A percentile compares a stretch with the other conserved stretches of the same genome.
Conservation (phyloP, 768 basidiomycete species). For the Podaxis mareebaensis region DNA sequence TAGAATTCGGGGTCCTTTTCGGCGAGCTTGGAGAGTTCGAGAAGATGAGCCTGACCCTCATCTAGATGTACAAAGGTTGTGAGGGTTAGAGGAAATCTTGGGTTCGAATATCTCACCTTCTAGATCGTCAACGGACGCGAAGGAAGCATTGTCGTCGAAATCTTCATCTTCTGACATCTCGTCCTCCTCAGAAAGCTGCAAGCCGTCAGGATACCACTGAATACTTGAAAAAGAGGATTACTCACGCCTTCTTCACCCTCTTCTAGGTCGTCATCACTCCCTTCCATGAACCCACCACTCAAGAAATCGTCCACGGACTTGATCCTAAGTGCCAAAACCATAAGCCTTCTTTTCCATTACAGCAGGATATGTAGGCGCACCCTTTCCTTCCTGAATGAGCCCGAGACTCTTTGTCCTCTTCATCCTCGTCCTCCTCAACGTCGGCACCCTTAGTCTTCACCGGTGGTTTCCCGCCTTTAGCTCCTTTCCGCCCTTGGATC, state of each 20-base stretch:
- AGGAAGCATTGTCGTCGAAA: conserved; percentile 59
- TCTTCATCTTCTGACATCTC: conserved; percentile 40
- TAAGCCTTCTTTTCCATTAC: not conserved
- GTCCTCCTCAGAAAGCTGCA: conserved; percentile 24
- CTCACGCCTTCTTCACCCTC: conserved; percentile 25
- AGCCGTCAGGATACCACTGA: conserved; percentile 9
- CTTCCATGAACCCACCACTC: conserved; percentile 71
- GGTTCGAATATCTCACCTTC: conserved; percentile 40
- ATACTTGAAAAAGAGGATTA: conserved; percentile 1
- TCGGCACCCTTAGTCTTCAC: conserved; percentile 32
- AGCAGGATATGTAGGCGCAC: not conserved
- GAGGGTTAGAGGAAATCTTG: not conserved
- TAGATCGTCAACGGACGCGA: conserved; percentile 77
- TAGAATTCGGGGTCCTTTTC: conserved; percentile 99
- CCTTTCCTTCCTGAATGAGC: conserved; percentile 1
- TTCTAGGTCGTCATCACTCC: conserved; percentile 50
- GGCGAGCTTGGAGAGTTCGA: conserved; percentile 84
- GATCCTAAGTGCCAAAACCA: conserved; percentile 36
- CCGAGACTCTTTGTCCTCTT: conserved; percentile 28
- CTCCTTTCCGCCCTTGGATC: conserved; percentile 57
- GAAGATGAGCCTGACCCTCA: conserved; percentile 72
- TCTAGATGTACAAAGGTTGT: conserved; percentile 38
- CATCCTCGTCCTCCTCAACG: conserved; percentile 35
- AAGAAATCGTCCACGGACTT: conserved; percentile 82
- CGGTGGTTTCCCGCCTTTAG: conserved; percentile 34